Evolutionary conservation across 2,329 filamentous ascomycete genomes (phyloP), one percentile per base, ranked within the genome.

Genomic region (Venturia oleaginea): DNA sequence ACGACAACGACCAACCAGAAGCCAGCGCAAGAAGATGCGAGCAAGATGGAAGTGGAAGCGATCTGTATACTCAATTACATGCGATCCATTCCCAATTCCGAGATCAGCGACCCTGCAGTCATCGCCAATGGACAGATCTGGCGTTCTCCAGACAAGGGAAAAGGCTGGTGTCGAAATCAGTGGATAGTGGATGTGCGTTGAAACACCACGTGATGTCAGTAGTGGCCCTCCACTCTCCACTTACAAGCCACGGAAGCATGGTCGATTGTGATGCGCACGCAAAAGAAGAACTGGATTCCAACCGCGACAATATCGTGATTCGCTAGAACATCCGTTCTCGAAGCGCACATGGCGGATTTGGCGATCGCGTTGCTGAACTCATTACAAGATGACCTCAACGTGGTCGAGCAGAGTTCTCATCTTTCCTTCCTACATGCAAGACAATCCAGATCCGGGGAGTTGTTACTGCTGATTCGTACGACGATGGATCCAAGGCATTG

Each of bases 131-230:
- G 62, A 24, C 62, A 63, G 11, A 55, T 63, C 4, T 63, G 62
- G 62, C 46, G 46, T 17, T 63, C 62, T 15, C 24, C 42, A 15
- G 34, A 51, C 48, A 63, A 59, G 48, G 38, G 27, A 4, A 32
- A 57, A 22, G 51, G 51, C 27, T 63, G 62, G 62, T 19, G 62
- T n/a, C 43, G 62, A 27, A 32, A 63, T 30, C 62, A 63, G 48
- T 63, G 62, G 62, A 27, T 51, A 13, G 24, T 57, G 3, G 61
- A 62, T 51, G 61, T 62, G 32, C 59, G 59, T 17, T 60, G 37
- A 60, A 60, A n/a, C 24, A 11, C 30, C 51, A 57, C 3, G 51
- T 57, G 51, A 34, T 34, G 19, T n/a, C n/a, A n/a, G 22, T 51
- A 3, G 22, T 27, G 46, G 8, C 46, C 24, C 22, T 51, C 4